phyloP scores from a whole-genome alignment of 1,284 basidiomycete species.

The Microbotryum intermedium region DNA sequence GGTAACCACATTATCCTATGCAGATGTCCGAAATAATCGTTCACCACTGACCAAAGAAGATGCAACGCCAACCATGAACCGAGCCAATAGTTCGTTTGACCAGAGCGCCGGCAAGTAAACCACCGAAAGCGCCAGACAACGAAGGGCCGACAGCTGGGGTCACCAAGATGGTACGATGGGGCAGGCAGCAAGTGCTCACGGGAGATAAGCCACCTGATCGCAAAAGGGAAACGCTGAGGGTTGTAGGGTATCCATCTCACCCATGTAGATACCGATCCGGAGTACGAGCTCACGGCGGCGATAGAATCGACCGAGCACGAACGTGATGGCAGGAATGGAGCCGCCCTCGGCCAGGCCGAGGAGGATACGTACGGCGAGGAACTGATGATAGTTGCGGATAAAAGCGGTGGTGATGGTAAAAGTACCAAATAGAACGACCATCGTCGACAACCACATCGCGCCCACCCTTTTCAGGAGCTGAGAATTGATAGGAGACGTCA shows the following conservation, averaged over 20 bases:
- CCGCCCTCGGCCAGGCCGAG: constrained; percentile 40
- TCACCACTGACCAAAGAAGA: constrained; percentile 29
- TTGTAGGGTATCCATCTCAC: no score
- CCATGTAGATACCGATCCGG: constrained; percentile 31
- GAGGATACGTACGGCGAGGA: constrained; percentile 38
- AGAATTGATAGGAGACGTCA: no score
- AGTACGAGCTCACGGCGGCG: constrained; percentile 28
- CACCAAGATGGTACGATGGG: no score
- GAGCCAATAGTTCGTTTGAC: constrained; percentile 24
- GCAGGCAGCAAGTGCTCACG: no score
- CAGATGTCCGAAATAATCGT: not conserved
- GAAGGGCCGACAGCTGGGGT: constrained; percentile 21
- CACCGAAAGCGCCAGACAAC: constrained; percentile 29
- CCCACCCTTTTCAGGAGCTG: constrained; percentile 29
- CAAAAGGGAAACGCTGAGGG: no score
- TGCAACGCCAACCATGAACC: constrained; percentile 36
- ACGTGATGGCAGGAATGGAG: constrained; percentile 37
- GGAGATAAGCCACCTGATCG: no score
- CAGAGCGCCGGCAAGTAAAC: constrained; percentile 31
- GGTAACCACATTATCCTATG: no score
- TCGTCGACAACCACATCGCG: constrained; percentile 21
- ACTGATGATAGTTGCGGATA: constrained; percentile 35
- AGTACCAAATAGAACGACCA: constrained; percentile 23
- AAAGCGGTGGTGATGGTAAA: constrained; percentile 33
- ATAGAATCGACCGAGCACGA: constrained; percentile 33